These are phyloP conservation scores for Ogataea polymorpha DNA, from an alignment of 805 yeast genomes.

Conservation along the genomic window DNA sequence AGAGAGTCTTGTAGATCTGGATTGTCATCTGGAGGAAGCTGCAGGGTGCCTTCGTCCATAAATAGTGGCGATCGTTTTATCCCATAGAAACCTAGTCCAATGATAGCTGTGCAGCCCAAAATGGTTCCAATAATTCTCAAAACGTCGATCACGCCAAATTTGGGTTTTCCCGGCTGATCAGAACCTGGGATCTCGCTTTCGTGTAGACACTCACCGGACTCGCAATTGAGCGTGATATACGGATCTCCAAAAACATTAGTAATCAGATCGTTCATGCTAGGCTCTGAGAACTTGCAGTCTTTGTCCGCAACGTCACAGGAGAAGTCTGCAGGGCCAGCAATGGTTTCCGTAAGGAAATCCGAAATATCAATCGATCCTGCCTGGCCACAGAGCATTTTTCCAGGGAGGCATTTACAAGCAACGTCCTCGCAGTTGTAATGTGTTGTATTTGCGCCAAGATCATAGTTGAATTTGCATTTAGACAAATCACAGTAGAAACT, in stretches of 20 bases:
- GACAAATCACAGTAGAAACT: conserved; percentile 85
- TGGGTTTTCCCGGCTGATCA: conserved; percentile 54
- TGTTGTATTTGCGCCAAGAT: conserved; percentile 60
- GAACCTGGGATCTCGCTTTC: conserved; percentile 92
- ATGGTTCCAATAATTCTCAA: conserved; percentile 44
- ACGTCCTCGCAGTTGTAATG: conserved; percentile 75
- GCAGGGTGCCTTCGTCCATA: conserved; percentile 27
- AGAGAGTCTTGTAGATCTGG: conserved; percentile 35
- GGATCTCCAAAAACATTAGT: conserved; percentile 94
- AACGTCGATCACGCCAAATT: conserved; percentile 44
- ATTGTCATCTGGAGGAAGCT: conserved; percentile 26
- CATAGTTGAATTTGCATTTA: conserved; percentile 68
- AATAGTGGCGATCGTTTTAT: conserved; percentile 64
- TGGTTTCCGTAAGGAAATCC: conserved; percentile 86
- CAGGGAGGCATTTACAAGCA: conserved; percentile 89
- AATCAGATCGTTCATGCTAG: conserved; percentile 92
- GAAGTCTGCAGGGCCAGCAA: conserved; percentile 91
- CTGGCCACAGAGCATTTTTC: conserved; percentile 89
- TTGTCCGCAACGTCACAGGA: conserved; percentile 64
- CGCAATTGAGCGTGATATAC: conserved; percentile 74
- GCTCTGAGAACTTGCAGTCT: conserved; percentile 82
- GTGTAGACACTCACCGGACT: conserved; percentile 89
- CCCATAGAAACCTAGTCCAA: conserved; percentile 43
- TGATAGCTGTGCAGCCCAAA: conserved; percentile 39
- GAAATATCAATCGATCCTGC: conserved; percentile 92